Percentiles rank a stretch among this genome's conserved stretches.
Conservation (phyloP, 2,329 filamentous ascomycete genomes). For the Myriosclerotinia scirpicola region DNA sequence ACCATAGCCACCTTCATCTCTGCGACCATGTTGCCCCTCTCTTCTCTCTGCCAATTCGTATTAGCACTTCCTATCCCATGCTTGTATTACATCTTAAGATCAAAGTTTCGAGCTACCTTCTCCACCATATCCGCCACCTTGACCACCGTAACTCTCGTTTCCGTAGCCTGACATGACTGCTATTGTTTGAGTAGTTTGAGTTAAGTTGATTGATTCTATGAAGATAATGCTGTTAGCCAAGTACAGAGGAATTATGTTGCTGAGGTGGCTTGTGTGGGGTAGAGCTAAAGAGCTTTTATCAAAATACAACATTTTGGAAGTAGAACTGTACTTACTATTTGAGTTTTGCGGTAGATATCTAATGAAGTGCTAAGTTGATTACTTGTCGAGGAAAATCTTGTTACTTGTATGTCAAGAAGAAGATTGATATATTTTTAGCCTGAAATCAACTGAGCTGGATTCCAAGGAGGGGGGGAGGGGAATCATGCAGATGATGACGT, state of each 20-base stretch:
- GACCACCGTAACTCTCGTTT: constrained; percentile 23
- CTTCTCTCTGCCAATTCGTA: background rate
- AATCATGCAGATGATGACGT: constrained; percentile 18
- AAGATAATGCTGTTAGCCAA: background rate
- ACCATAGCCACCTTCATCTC: constrained; percentile 10
- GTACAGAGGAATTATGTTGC: background rate
- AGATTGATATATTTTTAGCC: background rate
- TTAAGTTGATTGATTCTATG: background rate
- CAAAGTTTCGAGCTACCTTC: background rate
- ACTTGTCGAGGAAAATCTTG: background rate
- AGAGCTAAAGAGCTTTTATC: background rate
- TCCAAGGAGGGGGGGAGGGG: constrained; percentile 5
- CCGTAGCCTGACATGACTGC: constrained; percentile 27
- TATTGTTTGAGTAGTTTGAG: background rate
- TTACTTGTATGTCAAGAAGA: background rate
- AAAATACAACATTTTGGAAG: background rate
- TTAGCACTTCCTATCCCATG: background rate
- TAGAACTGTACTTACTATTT: background rate
- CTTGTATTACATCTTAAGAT: no score
- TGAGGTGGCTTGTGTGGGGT: constrained; percentile 17
- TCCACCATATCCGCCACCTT: constrained; percentile 21
- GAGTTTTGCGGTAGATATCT: background rate
- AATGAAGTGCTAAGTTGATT: background rate
- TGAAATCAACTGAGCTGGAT: background rate
- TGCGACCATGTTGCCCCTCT: constrained; percentile 1